Evolutionary conservation across 2,329 filamentous ascomycete genomes (phyloP), one percentile per base, ranked within the genome.

Genomic region (Talaromyces sp.): DNA sequence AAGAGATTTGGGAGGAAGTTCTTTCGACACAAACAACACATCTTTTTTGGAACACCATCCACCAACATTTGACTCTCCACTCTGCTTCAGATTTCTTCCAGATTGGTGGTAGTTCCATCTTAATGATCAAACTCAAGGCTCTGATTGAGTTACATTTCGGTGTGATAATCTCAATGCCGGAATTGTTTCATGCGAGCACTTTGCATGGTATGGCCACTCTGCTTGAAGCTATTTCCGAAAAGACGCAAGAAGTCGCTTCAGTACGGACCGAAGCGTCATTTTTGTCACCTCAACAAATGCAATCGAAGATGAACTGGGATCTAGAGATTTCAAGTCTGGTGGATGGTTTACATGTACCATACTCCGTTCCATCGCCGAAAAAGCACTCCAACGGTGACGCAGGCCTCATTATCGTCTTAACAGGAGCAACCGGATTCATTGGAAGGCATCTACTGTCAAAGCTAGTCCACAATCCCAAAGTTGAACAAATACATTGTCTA

Each of bases 401-500:
- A 0, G 22, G 22, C 22, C 52, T 58, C 10, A 24, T n/a, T 3
- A 65, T 73, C 4, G 14, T 74, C 3, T 13, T 77, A 1, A 76
- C 74, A 13, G 75, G 75, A 2, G 69, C 71, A 13, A 75, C 73
- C 1, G 69, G 74, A 0, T 82, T 80, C 60, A 70, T 85, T 1
- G 81, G 76, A 5, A 60, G 68, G 3, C 65, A 76, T 9, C 63
- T 85, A 24, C 70, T 84, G 1, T 59, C 66, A 4, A 66, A 70
- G 1, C 75, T 86, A 1, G 60, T 78, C 0, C 64, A 70, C 3
- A 62, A 77, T 4, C 41, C 69, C 0, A 60, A 63, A 0, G 73
- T 85, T 0, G 35, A 62, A 1, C 72, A 70, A 13, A 70, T 86
- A 1, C 78, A 83, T 69, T 84, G 81, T 66, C 54, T 85, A 10